These are phyloP conservation scores for Apostasia ramifera DNA, from an alignment of 106 monocot species.

Conservation along the genomic window DNA sequence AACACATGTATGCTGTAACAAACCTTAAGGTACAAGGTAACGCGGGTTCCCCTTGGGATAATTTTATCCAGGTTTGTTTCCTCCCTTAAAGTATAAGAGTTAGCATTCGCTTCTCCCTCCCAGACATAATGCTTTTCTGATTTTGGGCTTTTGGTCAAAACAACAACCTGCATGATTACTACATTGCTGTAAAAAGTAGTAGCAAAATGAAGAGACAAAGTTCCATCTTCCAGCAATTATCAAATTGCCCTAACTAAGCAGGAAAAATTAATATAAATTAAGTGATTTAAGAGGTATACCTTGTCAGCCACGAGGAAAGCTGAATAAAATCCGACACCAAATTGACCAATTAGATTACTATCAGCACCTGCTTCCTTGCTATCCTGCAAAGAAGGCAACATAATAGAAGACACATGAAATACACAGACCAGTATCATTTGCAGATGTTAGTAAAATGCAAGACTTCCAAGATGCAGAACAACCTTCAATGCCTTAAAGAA, in stretches of 20 bases:
- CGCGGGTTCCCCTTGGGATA: slow-evolving; percentile 76
- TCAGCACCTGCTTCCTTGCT: slow-evolving; percentile 82
- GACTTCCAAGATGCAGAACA: neutral
- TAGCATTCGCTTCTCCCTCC: slow-evolving; percentile 84
- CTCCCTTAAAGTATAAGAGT: slow-evolving; percentile 79
- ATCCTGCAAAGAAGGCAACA: slow-evolving; percentile 38
- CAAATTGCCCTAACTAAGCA: too few relatives aligned
- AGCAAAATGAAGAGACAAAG: neutral
- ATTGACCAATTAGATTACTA: slow-evolving; percentile 92
- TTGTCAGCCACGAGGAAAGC: slow-evolving; percentile 92
- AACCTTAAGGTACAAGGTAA: slow-evolving; percentile 93
- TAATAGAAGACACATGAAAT: neutral
- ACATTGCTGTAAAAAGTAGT: neutral
- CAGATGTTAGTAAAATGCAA: neutral
- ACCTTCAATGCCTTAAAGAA: slow-evolving; percentile 94
- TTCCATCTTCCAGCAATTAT: neutral
- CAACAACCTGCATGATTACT: slow-evolving; percentile 47
- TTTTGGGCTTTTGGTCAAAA: slow-evolving; percentile 90
- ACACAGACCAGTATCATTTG: neutral
- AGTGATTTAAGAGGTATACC: slow-evolving; percentile 20
- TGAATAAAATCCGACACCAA: slow-evolving; percentile 99
- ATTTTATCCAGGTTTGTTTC: slow-evolving; percentile 75
- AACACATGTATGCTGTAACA: neutral
- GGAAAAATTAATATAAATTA: neutral
- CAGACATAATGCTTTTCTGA: slow-evolving; percentile 96